Base-by-base conservation (phyloP, 306 rosid species). In the Castanea crenata region DNA sequence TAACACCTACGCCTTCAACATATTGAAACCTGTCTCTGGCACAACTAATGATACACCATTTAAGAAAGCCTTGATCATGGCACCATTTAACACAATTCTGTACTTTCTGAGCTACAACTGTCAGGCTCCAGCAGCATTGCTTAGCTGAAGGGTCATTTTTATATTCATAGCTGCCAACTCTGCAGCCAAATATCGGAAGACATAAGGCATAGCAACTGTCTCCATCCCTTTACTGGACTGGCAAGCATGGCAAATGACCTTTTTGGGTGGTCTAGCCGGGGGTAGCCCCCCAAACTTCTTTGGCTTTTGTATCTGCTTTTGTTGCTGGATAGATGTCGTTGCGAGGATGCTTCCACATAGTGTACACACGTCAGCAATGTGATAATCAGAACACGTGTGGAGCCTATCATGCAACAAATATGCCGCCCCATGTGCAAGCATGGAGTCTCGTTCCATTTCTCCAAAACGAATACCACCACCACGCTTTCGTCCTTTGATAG, bases 401-500 rank as follows among this genome's bases (percentile, higher is more conserved):
- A 93, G 88, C 78, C 99, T 89, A 57, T 95, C 99, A 19, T 95
- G 99, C 62, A 95, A 78, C 77, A 93, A 84, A 81, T 95, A 95
- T 8, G 99, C 91, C 23, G 98, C 98, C 49, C 98, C 98, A n/a
- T 95, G 99, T 6, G 99, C 99, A 64, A 95, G 99, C 84, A 95
- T 77, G 16, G 98, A 95, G 78, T 95, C 99, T 0, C 99, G 91
- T 83, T 95, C 99, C 99, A 95, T 95, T 88, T 95, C 99, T 23
- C 98, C 99, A 44, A 95, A 95, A 61, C 99, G 96, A 34, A 95
- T 80, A n/a, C 99, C 99, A 2, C 99, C 99, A 78, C 99, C 99
- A 41, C 84, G 80, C 73, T 95, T 95, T 55, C 98, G 79, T 74
- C 99, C 98, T 85, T 91, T 95, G 71, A 91, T 91, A 20, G 99